Conservation (phyloP, 2,329 filamentous ascomycete species). For the Fulvia fulva region DNA sequence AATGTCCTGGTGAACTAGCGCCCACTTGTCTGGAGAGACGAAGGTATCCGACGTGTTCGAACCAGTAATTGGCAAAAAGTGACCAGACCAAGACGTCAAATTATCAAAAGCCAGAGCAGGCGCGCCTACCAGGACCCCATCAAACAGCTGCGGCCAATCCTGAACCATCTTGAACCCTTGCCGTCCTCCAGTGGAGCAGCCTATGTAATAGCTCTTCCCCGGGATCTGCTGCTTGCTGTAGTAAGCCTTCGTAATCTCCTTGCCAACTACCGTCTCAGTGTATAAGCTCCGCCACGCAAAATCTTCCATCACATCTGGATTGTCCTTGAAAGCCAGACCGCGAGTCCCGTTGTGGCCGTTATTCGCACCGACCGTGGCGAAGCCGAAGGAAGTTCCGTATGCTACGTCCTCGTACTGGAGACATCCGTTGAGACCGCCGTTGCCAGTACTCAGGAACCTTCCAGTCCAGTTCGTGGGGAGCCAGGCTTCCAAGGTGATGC, state of each 20-base stretch:
- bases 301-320: constrained; percentile 45
- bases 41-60: constrained; percentile 36
- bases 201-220: constrained; percentile 45
- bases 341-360: constrained; percentile 43
- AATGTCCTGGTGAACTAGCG: constrained; percentile 39
- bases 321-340: constrained; percentile 44
- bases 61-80: constrained; percentile 39
- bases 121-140: constrained; percentile 45
- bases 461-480: constrained; percentile 41
- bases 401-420: constrained; percentile 36
- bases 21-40: constrained; percentile 37
- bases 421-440: constrained; percentile 42
- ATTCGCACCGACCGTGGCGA: constrained; percentile 40
- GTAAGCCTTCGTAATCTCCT: constrained; percentile 32
- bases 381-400: constrained; percentile 38
- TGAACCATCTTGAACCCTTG: constrained; percentile 45
- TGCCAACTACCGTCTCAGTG: constrained; percentile 30
- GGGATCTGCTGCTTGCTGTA: constrained; percentile 32
- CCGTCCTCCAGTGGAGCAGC: constrained; percentile 45
- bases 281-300: constrained; percentile 41
- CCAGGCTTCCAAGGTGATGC: constrained; percentile 45
- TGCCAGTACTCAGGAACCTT: constrained; percentile 38
- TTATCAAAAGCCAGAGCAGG: constrained; percentile 42
- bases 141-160: constrained; percentile 44
- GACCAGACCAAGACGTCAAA: constrained; percentile 40